phyloP scores from a whole-genome alignment of 2,329 filamentous ascomycete species.

The Microdochium nivale region DNA sequence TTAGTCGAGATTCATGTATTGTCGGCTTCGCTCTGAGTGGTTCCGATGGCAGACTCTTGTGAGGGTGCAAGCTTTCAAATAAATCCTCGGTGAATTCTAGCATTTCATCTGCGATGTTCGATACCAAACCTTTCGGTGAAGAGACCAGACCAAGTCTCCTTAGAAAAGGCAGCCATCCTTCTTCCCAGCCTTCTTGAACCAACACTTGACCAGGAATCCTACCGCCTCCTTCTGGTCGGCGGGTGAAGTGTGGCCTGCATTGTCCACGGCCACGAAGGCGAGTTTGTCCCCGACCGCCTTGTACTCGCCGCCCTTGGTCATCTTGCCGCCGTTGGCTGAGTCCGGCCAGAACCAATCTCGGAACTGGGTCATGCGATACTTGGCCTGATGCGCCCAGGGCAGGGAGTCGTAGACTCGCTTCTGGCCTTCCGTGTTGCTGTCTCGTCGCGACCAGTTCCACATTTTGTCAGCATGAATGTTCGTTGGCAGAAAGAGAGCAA shows the following conservation, averaged over 20 bases:
- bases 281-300: slow-evolving; percentile 4
- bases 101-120: too few species aligned
- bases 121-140: too few species aligned
- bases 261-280: slow-evolving; percentile 1
- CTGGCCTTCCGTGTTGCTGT: slow-evolving; percentile 5
- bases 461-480: not conserved
- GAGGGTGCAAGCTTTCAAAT: too few species aligned
- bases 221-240: slow-evolving; percentile 5
- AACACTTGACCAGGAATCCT: slow-evolving; percentile 4
- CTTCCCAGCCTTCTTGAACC: not conserved
- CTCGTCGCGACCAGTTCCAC: not conserved
- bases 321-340: not conserved
- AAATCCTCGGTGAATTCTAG: too few species aligned
- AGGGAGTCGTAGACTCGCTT: slow-evolving; percentile 5
- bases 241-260: slow-evolving; percentile 4
- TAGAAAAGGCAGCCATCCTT: slow-evolving; percentile 2
- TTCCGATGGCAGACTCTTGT: too few species aligned
- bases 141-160: too few species aligned
- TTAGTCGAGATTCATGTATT: too few species aligned
- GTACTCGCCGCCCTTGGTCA: slow-evolving; percentile 3
- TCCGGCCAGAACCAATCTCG: slow-evolving; percentile 3
- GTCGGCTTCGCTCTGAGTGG: too few species aligned
- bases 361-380: slow-evolving; percentile 4
- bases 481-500: not conserved
- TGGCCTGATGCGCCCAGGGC: slow-evolving; percentile 4